Evolutionary conservation across 2,329 filamentous ascomycete genomes (phyloP).

Genomic region (Chlorencoelia australis): DNA sequence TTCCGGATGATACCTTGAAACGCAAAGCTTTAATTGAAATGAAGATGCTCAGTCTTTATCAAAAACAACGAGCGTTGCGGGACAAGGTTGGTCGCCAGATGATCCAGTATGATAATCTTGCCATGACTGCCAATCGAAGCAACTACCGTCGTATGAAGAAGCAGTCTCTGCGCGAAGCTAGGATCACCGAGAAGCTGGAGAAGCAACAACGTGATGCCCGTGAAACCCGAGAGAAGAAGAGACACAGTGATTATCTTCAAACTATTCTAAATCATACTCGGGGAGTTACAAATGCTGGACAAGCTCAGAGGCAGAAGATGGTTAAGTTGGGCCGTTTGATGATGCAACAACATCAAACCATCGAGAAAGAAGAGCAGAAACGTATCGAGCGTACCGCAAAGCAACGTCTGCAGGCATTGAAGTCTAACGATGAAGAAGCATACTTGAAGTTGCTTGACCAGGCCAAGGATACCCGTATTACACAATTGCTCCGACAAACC

Average conservation of each 20-base stretch:
- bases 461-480: conserved; percentile 98
- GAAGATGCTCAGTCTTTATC: conserved; percentile 79
- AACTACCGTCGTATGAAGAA: conserved; percentile 94
- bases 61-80: conserved; percentile 77
- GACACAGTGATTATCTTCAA: conserved; percentile 83
- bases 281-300: conserved; percentile 62
- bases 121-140: conserved; percentile 91
- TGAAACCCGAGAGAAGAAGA: conserved; percentile 95
- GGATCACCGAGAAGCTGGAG: conserved; percentile 97
- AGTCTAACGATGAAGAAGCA: conserved; percentile 98
- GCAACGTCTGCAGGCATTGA: conserved; percentile 97
- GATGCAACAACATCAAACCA: conserved; percentile 82
- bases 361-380: conserved; percentile 99
- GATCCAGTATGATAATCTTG: conserved; percentile 90
- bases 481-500: conserved; percentile 90
- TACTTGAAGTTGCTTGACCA: conserved; percentile 97
- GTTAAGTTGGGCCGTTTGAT: conserved; percentile 85
- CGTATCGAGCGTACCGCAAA: conserved; percentile 95
- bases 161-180: conserved; percentile 86
- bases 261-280: conserved; percentile 74
- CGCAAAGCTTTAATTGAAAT: conserved; percentile 88
- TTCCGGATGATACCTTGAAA: conserved; percentile 74
- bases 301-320: conserved; percentile 60
- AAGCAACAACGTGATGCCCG: conserved; percentile 96
- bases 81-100: conserved; percentile 85